Conservation (phyloP, 257 asterid species). For the Ilex aquifolium region DNA sequence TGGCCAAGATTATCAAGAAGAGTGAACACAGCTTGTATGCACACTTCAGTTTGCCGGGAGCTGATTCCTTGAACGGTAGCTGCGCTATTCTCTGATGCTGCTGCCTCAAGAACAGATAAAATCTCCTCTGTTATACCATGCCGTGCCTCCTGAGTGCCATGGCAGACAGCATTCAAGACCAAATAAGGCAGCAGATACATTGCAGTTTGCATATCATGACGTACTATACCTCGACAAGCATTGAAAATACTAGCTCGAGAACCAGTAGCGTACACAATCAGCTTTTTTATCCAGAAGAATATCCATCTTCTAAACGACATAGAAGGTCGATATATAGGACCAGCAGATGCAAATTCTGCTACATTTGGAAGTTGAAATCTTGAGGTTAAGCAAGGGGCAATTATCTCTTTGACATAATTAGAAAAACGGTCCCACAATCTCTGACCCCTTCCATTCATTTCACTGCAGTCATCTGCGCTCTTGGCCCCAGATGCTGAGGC, state of each 20-base stretch:
- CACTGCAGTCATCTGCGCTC: conserved; percentile 26
- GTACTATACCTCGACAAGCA: conserved; percentile 97
- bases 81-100: conserved; percentile 57
- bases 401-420: conserved; percentile 89
- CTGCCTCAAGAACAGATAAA: conserved; percentile 78
- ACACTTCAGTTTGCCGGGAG: conserved; percentile 84
- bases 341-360: conserved; percentile 62
- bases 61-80: conserved; percentile 44
- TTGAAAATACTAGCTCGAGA: conserved; percentile 76
- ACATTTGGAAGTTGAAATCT: conserved; percentile 61
- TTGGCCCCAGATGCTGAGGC: conserved; percentile 33
- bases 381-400: conserved; percentile 98
- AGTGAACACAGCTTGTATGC: conserved; percentile 93
- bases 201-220: conserved; percentile 94
- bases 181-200: conserved; percentile 93
- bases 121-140: conserved; percentile 76
- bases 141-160: conserved; percentile 89
- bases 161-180: conserved; percentile 84
- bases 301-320: conserved; percentile 92
- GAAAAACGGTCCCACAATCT: conserved; percentile 93
- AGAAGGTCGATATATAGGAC: conserved; percentile 79
- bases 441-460: conserved; percentile 66
- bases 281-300: conserved; percentile 70
- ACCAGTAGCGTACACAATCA: conserved; percentile 83
- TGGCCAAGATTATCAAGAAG: conserved; percentile 98